A percentile compares a stretch with the other conserved stretches of the same genome.
These are phyloP conservation scores for Ophiostoma ulmi DNA, from an alignment of 2,329 filamentous ascomycete species.

Conservation along the genomic window DNA sequence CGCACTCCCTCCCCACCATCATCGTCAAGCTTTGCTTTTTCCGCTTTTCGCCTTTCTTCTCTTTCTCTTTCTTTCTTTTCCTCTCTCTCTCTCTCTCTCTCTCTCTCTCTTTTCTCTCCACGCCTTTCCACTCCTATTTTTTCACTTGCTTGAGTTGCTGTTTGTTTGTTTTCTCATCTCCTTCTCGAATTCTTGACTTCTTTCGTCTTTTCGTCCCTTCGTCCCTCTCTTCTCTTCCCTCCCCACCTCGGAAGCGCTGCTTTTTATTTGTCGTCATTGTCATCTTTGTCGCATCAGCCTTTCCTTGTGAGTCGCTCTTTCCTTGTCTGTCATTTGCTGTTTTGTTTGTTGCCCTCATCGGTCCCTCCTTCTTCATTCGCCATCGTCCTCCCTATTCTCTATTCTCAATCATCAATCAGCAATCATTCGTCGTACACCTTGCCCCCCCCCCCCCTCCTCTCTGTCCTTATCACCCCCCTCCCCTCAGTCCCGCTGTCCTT, in stretches of 20 bases:
- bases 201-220: not conserved
- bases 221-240: constrained; percentile 15
- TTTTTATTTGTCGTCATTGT: constrained; percentile 17
- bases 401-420: not conserved
- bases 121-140: not conserved
- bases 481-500: not conserved
- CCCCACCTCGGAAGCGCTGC: constrained; percentile 15
- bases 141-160: constrained; percentile 16
- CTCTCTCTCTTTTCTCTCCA: not conserved
- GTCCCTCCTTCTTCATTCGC: not conserved
- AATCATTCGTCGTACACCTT: not conserved
- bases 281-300: constrained; percentile 16
- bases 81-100: not conserved
- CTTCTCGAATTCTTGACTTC: not conserved
- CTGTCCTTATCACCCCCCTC: not conserved
- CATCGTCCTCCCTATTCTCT: not conserved
- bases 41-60: not conserved
- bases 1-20: constrained; percentile 7
- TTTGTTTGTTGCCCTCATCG: not conserved
- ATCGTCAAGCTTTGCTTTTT: constrained; percentile 15
- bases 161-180: constrained; percentile 16
- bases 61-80: not conserved
- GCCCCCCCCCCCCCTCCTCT: not conserved
- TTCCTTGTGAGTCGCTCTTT: constrained; percentile 17
- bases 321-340: not conserved